Conservation (phyloP, 192 early-diverging fungal species). For the Entomortierella beljakovae region DNA sequence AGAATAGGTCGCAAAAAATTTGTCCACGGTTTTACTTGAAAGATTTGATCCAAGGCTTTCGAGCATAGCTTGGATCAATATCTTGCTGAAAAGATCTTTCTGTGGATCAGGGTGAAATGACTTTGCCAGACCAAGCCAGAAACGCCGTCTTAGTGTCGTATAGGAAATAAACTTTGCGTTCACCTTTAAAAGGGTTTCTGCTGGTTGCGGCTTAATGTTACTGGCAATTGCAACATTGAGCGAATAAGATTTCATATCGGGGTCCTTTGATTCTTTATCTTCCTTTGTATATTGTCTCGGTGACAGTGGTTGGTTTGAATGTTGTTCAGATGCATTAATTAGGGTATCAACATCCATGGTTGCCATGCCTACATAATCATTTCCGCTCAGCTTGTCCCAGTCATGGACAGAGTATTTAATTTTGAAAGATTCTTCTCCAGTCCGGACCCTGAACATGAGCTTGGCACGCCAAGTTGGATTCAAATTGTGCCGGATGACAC, state of each 20-base stretch:
- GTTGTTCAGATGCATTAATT: slow-evolving; percentile 49
- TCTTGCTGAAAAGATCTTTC: slow-evolving; percentile 60
- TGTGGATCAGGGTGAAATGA: slow-evolving; percentile 72
- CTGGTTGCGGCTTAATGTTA: slow-evolving; percentile 22
- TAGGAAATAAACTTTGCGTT: slow-evolving; percentile 80
- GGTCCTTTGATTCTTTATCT: slow-evolving; percentile 40
- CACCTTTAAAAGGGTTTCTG: slow-evolving; percentile 62
- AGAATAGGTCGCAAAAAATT: slow-evolving; percentile 64
- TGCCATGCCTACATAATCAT: slow-evolving; percentile 71
- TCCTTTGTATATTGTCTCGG: slow-evolving; percentile 11
- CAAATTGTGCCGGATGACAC: slow-evolving; percentile 72
- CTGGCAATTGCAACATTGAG: slow-evolving; percentile 30
- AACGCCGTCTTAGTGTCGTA: slow-evolving; percentile 71
- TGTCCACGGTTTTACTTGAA: slow-evolving; percentile 70
- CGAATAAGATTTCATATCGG: slow-evolving; percentile 35
- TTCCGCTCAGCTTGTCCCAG: slow-evolving; percentile 78
- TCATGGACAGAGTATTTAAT: slow-evolving; percentile 78
- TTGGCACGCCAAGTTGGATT: slow-evolving; percentile 84
- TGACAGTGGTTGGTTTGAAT: slow-evolving; percentile 13
- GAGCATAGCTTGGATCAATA: slow-evolving; percentile 74
- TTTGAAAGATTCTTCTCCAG: slow-evolving; percentile 56
- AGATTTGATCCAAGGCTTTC: slow-evolving; percentile 77
- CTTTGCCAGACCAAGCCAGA: slow-evolving; percentile 78
- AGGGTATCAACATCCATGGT: slow-evolving; percentile 66
- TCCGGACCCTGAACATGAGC: slow-evolving; percentile 69